Conservation (phyloP, 1,139 yeast species). For the Candida pseudoviswanathii region DNA sequence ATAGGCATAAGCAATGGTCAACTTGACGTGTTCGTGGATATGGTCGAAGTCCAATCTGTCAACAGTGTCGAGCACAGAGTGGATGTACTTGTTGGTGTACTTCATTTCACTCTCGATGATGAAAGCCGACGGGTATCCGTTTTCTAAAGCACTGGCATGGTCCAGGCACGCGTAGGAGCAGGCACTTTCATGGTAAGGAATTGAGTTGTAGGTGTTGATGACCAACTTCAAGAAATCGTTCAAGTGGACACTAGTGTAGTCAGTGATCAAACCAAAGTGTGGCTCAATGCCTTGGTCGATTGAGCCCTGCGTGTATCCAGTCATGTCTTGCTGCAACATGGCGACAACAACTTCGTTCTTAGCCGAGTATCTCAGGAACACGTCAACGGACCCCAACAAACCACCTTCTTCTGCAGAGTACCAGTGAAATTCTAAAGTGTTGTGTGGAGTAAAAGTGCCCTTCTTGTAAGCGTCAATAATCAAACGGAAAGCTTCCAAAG, state of each 20-base stretch:
- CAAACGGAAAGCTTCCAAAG: conserved; percentile 72
- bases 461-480: conserved; percentile 40
- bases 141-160: conserved; percentile 82
- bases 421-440: conserved; percentile 89
- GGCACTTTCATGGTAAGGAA: conserved; percentile 70
- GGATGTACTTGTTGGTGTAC: conserved; percentile 68
- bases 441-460: conserved; percentile 55
- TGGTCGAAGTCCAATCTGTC: conserved; percentile 79
- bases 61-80: conserved; percentile 76
- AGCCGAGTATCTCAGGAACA: conserved; percentile 58
- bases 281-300: conserved; percentile 60
- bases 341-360: conserved; percentile 61
- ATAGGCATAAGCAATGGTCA: conserved; percentile 68
- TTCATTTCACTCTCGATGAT: conserved; percentile 76
- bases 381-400: conserved; percentile 79
- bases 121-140: conserved; percentile 83
- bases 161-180: conserved; percentile 97
- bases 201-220: conserved; percentile 60
- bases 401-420: conserved; percentile 97
- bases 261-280: conserved; percentile 79
- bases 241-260: conserved; percentile 63
- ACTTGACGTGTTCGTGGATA: conserved; percentile 74
- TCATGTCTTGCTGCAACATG: conserved; percentile 95
- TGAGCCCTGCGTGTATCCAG: conserved; percentile 72
- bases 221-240: conserved; percentile 64